Evolutionary conservation across 1,284 basidiomycete species (phyloP).

Genomic region (Apiotrichum porosum): DNA sequence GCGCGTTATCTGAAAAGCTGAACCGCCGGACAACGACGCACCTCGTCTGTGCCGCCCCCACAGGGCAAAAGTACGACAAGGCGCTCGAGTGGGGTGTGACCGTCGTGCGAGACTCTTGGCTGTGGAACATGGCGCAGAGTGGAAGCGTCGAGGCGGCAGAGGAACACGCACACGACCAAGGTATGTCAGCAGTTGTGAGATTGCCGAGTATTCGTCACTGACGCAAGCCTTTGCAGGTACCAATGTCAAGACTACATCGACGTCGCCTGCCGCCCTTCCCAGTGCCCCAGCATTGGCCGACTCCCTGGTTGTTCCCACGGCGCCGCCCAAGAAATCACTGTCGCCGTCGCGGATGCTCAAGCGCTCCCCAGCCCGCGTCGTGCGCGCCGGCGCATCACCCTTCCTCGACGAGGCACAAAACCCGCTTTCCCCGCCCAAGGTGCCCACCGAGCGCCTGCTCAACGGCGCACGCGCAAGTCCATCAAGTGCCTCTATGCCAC

Average conservation of each 20-base stretch:
- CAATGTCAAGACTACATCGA: neutral
- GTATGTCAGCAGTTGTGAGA: too few species aligned
- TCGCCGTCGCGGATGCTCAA: slow-evolving; percentile 18
- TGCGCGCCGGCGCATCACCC: slow-evolving; percentile 6
- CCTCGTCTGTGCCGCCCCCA: slow-evolving; percentile 26
- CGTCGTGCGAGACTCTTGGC: slow-evolving; percentile 36
- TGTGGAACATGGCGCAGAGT: slow-evolving; percentile 31
- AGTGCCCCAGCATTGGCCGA: too few species aligned
- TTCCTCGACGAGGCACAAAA: neutral
- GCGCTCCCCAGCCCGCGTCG: slow-evolving; percentile 36
- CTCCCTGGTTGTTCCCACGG: too few species aligned
- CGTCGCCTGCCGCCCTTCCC: too few species aligned
- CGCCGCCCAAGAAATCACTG: too few species aligned
- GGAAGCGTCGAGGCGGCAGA: slow-evolving; percentile 26
- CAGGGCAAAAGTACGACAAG: slow-evolving; percentile 34
- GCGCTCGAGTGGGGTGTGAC: slow-evolving; percentile 37
- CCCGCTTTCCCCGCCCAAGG: slow-evolving; percentile 27
- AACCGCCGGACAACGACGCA: slow-evolving; percentile 33
- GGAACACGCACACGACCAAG: slow-evolving; percentile 18
- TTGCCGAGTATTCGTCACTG: too few species aligned
- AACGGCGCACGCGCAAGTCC: slow-evolving; percentile 13
- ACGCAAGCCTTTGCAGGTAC: neutral
- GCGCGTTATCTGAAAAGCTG: slow-evolving; percentile 28
- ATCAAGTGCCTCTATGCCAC: neutral
- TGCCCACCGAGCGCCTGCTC: slow-evolving; percentile 25